A percentile compares a stretch with the other conserved stretches of the same genome.
phyloP scores from a whole-genome alignment of 169 alveolate species.

The Plasmodium yoelii region DNA sequence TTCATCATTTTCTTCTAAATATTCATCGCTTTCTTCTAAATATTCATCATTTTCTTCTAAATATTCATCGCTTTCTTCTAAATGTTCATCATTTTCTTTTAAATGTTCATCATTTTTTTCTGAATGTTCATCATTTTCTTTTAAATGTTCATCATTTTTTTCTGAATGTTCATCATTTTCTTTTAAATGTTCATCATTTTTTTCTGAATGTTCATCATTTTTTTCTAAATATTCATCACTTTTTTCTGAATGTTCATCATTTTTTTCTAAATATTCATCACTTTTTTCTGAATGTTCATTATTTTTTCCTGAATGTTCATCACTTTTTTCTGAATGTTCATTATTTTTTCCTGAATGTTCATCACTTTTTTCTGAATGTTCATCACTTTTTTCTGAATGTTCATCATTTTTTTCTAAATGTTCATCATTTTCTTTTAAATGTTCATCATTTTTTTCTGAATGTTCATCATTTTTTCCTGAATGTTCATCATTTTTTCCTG shows the following conservation, averaged over 20 bases:
- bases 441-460: no score
- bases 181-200: neutral
- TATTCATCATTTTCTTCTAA: neutral
- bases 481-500: no score
- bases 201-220: slow-evolving; percentile 1
- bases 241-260: neutral
- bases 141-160: neutral
- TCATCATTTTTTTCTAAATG: no score
- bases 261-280: neutral
- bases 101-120: neutral
- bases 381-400: no score
- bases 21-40: neutral
- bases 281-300: neutral
- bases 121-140: neutral
- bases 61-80: neutral
- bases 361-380: no score
- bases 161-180: neutral
- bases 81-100: neutral
- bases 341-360: neutral
- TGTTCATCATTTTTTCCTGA: no score
- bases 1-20: neutral
- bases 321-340: neutral
- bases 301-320: neutral
- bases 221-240: neutral
- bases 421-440: no score